phyloP scores from a whole-genome alignment of 257 asterid species.

The Paraleonurus japonicus region DNA sequence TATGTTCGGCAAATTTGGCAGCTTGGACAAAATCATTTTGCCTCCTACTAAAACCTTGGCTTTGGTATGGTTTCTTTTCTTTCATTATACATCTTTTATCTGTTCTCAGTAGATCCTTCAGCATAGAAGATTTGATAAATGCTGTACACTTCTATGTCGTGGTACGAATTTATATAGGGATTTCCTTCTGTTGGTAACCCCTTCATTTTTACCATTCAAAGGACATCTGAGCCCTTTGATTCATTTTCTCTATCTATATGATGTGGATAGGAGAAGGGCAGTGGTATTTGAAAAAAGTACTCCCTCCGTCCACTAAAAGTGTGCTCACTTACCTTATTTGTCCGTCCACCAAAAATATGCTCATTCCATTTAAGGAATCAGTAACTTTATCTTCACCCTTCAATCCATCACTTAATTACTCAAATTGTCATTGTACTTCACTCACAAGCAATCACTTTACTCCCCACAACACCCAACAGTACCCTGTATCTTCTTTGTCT shows the following conservation, averaged over 20 bases:
- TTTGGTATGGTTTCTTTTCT: constrained; percentile 54
- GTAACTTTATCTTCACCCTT: too few relatives aligned
- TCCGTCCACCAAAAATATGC: too few relatives aligned
- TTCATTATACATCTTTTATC: neutral
- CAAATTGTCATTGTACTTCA: too few relatives aligned
- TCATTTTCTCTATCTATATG: neutral
- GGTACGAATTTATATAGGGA: neutral
- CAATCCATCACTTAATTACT: too few relatives aligned
- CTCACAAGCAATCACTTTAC: too few relatives aligned
- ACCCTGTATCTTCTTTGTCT: too few relatives aligned
- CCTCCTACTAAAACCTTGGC: constrained; percentile 91
- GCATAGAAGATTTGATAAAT: neutral
- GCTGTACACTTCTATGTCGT: neutral
- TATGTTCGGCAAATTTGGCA: constrained; percentile 86
- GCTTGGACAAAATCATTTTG: constrained; percentile 78
- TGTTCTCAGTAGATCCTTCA: constrained; percentile 9
- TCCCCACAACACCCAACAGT: too few relatives aligned
- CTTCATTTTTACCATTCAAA: neutral
- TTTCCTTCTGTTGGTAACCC: neutral
- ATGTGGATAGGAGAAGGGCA: neutral
- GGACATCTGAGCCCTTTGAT: neutral
- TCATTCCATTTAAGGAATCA: too few relatives aligned
- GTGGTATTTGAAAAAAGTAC: neutral
- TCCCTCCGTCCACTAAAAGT: too few relatives aligned
- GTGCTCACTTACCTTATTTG: too few relatives aligned